Base-by-base conservation (phyloP, 1,284 basidiomycete species). In the Hemileia vastatrix region DNA sequence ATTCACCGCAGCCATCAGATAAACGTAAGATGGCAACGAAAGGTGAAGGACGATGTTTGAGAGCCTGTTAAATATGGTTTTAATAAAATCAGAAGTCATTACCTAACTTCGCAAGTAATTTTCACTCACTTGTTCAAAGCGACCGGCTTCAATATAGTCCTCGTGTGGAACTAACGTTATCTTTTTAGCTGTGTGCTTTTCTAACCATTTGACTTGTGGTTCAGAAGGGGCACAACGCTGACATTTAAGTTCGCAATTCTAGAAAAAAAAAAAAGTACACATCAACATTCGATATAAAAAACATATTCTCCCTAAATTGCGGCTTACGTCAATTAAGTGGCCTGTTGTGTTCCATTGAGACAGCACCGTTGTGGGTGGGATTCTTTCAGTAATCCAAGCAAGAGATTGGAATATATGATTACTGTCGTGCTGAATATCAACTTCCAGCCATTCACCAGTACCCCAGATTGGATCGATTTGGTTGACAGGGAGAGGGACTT, bases 11-110 rank as follows among this genome's bases (percentile, higher is more conserved):
- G 6, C 80, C 79, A 49, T 72, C 67, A 8, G 81, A 74, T n/a
- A 89, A 78, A 65, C 84, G 86, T 32, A 94, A 81, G 73, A 93
- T 90, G 0, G 91, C 87, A 33, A 92, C 82, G 72, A 96, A 93
- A 0, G 92, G 86, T 48, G 81, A 83, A 0, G 92, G 93, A 11
- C 92, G 84, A 63, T 83, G 81, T 78, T 96, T 96, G 63, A 96
- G 80, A 23, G 87, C 83, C 66, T 90, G 65, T 60, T 66, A n/a
- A 18, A 61, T 18, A 56, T 63, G 40, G 2, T 23, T 49, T 62
- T 58, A 65, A 43, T 63, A 44, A 9, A 64, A 64, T 33, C 61
- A 56, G 44, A 57, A 13, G 8, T 45, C 45, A 18, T 31, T 18
- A 57, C n/a, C 21, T 13, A 43, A 43, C 15, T 47, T 36, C 15